Evolutionary conservation across 768 basidiomycete species (phyloP).

Genomic region (Piloderma croceum): DNA sequence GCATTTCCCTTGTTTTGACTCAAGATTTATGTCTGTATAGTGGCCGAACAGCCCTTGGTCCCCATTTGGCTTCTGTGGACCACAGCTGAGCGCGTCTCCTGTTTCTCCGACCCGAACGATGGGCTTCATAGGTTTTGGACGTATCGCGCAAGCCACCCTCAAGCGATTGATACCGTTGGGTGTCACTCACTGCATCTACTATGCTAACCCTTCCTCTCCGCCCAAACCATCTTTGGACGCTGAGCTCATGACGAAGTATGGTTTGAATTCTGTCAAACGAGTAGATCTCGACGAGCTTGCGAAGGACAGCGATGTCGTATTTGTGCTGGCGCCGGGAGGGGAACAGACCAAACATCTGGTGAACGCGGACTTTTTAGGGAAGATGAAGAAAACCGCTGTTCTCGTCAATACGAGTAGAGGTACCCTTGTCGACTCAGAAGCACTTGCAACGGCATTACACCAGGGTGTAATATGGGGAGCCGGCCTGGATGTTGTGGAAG

Average conservation of each 20-base stretch:
- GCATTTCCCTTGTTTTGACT: neutral
- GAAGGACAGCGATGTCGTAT: slow-evolving; percentile 72
- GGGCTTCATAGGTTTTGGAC: slow-evolving; percentile 92
- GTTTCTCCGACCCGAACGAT: slow-evolving; percentile 55
- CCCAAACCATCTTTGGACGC: slow-evolving; percentile 35
- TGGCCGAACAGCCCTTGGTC: slow-evolving; percentile 80
- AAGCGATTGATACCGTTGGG: slow-evolving; percentile 79
- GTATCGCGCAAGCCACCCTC: slow-evolving; percentile 85
- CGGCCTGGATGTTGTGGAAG: slow-evolving; percentile 90
- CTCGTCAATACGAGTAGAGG: slow-evolving; percentile 86
- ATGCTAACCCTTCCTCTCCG: slow-evolving; percentile 48
- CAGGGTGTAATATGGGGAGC: slow-evolving; percentile 87
- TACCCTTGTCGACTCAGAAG: slow-evolving; percentile 84
- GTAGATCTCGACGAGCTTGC: slow-evolving; percentile 70
- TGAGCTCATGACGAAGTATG: slow-evolving; percentile 23
- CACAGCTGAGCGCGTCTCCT: slow-evolving; percentile 58
- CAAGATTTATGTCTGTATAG: slow-evolving; percentile 28
- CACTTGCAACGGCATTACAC: slow-evolving; percentile 72
- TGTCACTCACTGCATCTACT: slow-evolving; percentile 67
- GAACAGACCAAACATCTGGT: slow-evolving; percentile 67
- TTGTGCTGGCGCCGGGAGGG: slow-evolving; percentile 79
- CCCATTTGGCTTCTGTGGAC: slow-evolving; percentile 83
- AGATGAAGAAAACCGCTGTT: slow-evolving; percentile 82
- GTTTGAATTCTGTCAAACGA: slow-evolving; percentile 41
- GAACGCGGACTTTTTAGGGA: slow-evolving; percentile 59